Evolutionary conservation across 176 grass and related monocot species (phyloP).

Genomic region (Phyllostachys edulis): DNA sequence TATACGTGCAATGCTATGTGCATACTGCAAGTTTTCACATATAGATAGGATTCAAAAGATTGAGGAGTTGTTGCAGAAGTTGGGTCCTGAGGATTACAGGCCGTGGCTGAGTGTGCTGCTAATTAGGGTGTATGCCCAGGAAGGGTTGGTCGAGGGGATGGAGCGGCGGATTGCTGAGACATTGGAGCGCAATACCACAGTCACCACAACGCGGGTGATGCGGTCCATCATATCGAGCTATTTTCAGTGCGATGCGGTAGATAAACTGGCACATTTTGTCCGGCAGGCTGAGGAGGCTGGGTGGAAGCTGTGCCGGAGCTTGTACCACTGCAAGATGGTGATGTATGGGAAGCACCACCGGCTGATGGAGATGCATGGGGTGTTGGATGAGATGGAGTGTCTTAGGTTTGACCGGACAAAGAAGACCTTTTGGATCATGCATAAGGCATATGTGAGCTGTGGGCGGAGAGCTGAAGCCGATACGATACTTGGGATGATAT

Average conservation of each 20-base stretch:
- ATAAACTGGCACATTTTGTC: conserved; percentile 67
- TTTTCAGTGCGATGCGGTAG: conserved; percentile 50
- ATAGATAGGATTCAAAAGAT: conserved; percentile 68
- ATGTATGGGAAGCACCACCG: conserved; percentile 79
- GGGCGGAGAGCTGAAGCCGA: conserved; percentile 56
- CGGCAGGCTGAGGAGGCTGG: conserved; percentile 58
- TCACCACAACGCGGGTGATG: conserved; percentile 58
- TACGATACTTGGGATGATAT: conserved; percentile 72
- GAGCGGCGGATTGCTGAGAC: conserved; percentile 67
- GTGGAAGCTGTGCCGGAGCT: conserved; percentile 75
- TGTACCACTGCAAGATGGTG: conserved; percentile 94
- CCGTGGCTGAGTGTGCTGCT: conserved; percentile 79
- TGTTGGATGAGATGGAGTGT: conserved; percentile 81
- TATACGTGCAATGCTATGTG: conserved; percentile 76
- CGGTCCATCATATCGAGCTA: conserved; percentile 62
- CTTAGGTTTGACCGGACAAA: conserved; percentile 63
- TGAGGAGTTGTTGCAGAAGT: conserved; percentile 55
- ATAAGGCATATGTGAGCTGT: conserved; percentile 64
- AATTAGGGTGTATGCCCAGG: conserved; percentile 76
- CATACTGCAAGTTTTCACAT: conserved; percentile 67
- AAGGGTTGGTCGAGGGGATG: conserved; percentile 74
- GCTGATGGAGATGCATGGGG: conserved; percentile 67
- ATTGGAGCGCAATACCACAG: conserved; percentile 49
- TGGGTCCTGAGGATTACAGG: conserved; percentile 65
- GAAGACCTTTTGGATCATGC: conserved; percentile 85